Percentiles rank a stretch among this genome's conserved stretches.
Conservation (phyloP, 2,329 filamentous ascomycete genomes). For the Didymella pinodella region DNA sequence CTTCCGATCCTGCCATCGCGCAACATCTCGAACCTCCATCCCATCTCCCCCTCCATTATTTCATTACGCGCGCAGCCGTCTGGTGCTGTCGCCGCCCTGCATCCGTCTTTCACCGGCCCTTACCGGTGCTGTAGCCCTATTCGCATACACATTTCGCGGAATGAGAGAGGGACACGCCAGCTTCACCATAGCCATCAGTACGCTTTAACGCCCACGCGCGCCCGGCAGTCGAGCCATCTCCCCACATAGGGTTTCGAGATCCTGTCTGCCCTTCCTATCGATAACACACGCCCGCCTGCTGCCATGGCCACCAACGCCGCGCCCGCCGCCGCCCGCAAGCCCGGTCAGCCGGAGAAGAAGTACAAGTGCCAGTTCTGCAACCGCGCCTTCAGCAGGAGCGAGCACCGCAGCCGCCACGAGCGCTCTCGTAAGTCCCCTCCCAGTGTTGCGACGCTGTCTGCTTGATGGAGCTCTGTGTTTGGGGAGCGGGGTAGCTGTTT, state of each 20-base stretch:
- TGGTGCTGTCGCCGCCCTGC: constrained; percentile 21
- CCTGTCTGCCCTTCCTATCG: constrained; percentile 4
- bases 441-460: constrained; percentile 11
- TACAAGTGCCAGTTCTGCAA: constrained; percentile 99
- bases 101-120: constrained; percentile 28
- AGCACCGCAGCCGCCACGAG: constrained; percentile 96
- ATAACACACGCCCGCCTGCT: constrained; percentile 74
- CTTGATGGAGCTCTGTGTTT: constrained; percentile 37
- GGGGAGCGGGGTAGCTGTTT: constrained; percentile 40
- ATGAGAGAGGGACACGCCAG: constrained; percentile 43
- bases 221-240: constrained; percentile 40
- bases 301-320: constrained; percentile 72
- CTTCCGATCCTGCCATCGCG: constrained; percentile 23
- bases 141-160: constrained; percentile 36
- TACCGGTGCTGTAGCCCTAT: constrained; percentile 33
- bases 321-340: constrained; percentile 70
- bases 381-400: constrained; percentile 94
- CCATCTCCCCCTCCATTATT: constrained; percentile 34
- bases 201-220: constrained; percentile 51
- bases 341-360: constrained; percentile 86
- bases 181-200: constrained; percentile 37
- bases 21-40: constrained; percentile 35
- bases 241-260: constrained; percentile 16
- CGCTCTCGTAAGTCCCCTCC: constrained; percentile 83
- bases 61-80: constrained; percentile 31